Evolutionary conservation across 2,329 filamentous ascomycete species (phyloP), one percentile per base, ranked within the genome.

Genomic region (Cladophialophora immunda): DNA sequence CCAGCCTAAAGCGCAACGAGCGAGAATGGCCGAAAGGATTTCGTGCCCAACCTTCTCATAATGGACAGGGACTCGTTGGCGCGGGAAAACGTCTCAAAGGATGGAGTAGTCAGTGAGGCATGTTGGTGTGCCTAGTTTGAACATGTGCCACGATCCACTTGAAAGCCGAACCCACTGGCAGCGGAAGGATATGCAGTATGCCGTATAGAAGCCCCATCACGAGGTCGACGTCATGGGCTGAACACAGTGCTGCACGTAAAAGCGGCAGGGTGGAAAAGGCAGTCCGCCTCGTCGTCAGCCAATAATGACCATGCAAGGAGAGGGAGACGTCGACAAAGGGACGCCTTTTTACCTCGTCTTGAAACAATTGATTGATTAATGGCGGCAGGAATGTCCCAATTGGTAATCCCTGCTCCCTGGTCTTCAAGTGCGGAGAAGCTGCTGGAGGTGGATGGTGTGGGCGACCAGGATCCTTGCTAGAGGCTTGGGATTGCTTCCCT

Each of bases 1-100:
- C 47, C 30, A 66, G 53, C 62, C 58, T 67, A 50, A 56, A 57
- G 36, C 47, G 57, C 61, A n/a, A 54, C 53, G 53, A 17, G 30
- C 22, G 30, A 47, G 47, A 52, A 52, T 11, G 34, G 27, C 52
- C 45, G 55, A 61, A 41, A 29, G 34, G 13, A 34, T n/a, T 34
- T 3, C 30, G 34, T 32, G 36, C 19, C 19, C 19, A 50, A 25
- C 19, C 3, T 13, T 50, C 19, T 50, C 11, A 25, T 19, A 25
- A 22, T 50, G 45, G 19, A 22, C 11, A 25, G 4, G 19, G 45
- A 4, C 45, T 25, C 19, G 45, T 19, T 50, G 9, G 8, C 19
- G 4, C 13, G 45, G 22, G 22, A 50, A 19, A 25, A 22, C 22
- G 45, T 50, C 45, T 25, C 45, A 9, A 50, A 9, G 41, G 11